Evolutionary conservation across 2,329 filamentous ascomycete species (phyloP), one percentile per base, ranked within the genome.

Genomic region (Claviceps sp.): DNA sequence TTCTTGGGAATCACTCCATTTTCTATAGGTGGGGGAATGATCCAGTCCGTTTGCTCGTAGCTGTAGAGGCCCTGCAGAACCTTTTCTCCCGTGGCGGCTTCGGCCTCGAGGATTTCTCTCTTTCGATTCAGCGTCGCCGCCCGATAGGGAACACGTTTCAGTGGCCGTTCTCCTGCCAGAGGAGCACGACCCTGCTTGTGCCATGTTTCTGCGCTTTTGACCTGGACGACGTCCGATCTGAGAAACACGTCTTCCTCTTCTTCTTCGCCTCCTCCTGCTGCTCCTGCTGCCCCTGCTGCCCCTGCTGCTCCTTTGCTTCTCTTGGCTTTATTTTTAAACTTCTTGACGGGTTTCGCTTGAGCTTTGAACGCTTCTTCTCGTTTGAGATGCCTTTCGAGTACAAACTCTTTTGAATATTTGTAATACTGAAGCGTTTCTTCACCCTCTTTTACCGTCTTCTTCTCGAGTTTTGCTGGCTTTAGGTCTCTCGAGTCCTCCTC

Each of bases 201-300:
- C 93, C 93, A 98, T 1, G 88, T 95, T 65, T 98, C 93, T 1
- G 86, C 85, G 30, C 88, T 94, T 66, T 95, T 90, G 65, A 94
- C 95, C 41, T 78, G 75, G 2, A 90, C 81, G 0, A 97, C 81
- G 58, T 97, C 90, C 50, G 79, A 77, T 37, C 91, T 82, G 1
- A 76, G 76, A 63, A 82, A 97, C 0, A 97, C 88, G 1, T 87
- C 82, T 63, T 95, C 88, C 54, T 86, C 79, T 44, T 86, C 79
- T 45, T 84, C 85, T 2, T 47, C 22, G 3, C 4, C 42, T 7
- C 16, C 43, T 45, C 4, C 24, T 11, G 0, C 24, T 45, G 14
- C 24, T 30, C 1, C 24, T 45, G 14, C 24, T 30, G 43, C 24
- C 18, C n/a, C 30, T 20, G 14, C 24, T 30, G 43, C 24, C 18